phyloP scores from a whole-genome alignment of 2,329 filamentous ascomycete species.

The Fusarium verticillioides region DNA sequence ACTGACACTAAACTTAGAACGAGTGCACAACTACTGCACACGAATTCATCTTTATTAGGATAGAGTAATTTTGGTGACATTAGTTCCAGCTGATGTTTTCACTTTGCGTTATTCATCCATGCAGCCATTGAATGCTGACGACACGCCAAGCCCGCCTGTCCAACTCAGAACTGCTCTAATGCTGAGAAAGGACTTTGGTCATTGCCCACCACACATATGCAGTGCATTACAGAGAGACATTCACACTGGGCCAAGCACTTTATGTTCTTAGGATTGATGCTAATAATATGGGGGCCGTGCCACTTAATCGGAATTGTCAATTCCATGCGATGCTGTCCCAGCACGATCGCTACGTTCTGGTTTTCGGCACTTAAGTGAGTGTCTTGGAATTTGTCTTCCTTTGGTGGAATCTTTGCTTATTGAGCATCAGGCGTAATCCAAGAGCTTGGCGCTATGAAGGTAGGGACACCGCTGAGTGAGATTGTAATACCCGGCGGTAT shows the following conservation, averaged over 20 bases:
- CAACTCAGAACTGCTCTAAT: neutral
- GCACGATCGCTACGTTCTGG: neutral
- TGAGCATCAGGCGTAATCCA: neutral
- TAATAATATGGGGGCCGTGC: neutral
- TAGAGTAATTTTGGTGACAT: neutral
- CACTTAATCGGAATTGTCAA: neutral
- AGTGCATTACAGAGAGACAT: neutral
- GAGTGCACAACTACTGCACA: neutral
- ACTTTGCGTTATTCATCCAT: neutral
- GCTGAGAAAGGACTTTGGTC: conserved; percentile 19
- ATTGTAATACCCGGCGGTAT: neutral
- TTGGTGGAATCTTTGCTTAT: neutral
- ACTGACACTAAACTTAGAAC: neutral
- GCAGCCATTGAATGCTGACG: neutral
- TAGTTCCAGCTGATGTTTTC: too few relatives aligned
- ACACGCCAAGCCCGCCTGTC: neutral
- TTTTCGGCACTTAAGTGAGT: too few relatives aligned
- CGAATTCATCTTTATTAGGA: too few relatives aligned
- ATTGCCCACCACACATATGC: neutral
- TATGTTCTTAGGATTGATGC: neutral
- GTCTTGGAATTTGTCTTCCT: accelerated
- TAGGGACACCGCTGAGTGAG: conserved; percentile 20
- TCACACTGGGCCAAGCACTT: neutral
- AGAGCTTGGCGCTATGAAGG: neutral
- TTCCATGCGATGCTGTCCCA: neutral